phyloP scores from a whole-genome alignment of 805 yeast genomes.

The Kodamaea jinghongensis region DNA sequence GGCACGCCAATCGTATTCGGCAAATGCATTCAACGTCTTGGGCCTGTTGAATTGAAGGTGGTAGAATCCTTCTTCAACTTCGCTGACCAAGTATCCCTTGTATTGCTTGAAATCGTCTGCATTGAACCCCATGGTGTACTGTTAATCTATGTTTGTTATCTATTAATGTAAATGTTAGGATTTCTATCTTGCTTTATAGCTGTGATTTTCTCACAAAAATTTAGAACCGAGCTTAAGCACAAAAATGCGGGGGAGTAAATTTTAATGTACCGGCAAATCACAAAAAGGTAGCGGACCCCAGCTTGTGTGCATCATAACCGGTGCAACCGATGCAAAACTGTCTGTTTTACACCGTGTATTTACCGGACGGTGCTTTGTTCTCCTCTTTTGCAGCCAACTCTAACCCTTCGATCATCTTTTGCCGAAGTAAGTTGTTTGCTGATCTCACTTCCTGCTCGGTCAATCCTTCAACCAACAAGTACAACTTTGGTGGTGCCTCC shows the following conservation, averaged over 20 bases:
- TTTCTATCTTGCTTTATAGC: neutral
- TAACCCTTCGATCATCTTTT: conserved; percentile 54
- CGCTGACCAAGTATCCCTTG: conserved; percentile 37
- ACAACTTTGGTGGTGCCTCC: conserved; percentile 70
- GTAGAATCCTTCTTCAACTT: conserved; percentile 46
- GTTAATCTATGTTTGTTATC: too few relatives aligned
- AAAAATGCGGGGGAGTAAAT: conserved; percentile 3
- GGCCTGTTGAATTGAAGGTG: conserved; percentile 66
- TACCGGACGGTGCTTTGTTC: conserved; percentile 41
- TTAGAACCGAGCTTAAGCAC: conserved; percentile 7
- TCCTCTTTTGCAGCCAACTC: conserved; percentile 47
- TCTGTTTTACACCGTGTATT: conserved; percentile 43
- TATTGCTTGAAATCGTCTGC: conserved; percentile 18
- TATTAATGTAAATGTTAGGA: too few relatives aligned
- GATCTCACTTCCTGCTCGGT: conserved; percentile 54
- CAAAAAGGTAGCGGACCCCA: too few relatives aligned
- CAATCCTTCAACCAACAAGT: conserved; percentile 73
- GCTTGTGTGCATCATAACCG: too few relatives aligned
- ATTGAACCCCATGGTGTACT: conserved; percentile 8
- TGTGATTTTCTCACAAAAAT: conserved; percentile 1
- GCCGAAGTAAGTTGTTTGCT: conserved; percentile 58
- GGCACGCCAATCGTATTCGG: conserved; percentile 54
- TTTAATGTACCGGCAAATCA: too few relatives aligned
- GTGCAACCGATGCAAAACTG: neutral
- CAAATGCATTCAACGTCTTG: conserved; percentile 55